A percentile compares a stretch with the other conserved stretches of the same genome.
Evolutionary conservation across 1,284 basidiomycete species (phyloP).

Genomic region (Agroathelia rolfsii): DNA sequence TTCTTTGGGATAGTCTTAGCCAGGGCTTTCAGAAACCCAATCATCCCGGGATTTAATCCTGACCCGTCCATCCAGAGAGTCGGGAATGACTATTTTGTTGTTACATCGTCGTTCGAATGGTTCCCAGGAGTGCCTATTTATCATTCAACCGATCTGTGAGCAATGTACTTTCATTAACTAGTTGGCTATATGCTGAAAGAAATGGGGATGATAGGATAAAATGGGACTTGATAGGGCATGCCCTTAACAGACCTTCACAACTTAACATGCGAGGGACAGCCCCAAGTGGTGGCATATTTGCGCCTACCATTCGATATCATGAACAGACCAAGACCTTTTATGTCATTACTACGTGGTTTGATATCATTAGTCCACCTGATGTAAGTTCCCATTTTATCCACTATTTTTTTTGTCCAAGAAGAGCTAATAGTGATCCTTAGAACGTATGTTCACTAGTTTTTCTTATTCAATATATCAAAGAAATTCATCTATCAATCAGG

Average conservation of each 20-base stretch:
- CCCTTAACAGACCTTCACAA: constrained; percentile 10
- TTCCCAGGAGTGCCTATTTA: constrained; percentile 12
- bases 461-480: too few species aligned
- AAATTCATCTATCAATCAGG: too few species aligned
- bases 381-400: constrained; percentile 2
- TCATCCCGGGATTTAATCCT: constrained; percentile 8
- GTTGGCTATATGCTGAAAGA: neutral
- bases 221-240: constrained; percentile 11
- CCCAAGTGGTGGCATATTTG: constrained; percentile 10
- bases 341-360: constrained; percentile 9
- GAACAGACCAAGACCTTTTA: constrained; percentile 9
- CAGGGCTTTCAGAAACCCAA: neutral
- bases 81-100: constrained; percentile 11
- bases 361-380: constrained; percentile 10
- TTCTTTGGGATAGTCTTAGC: constrained; percentile 1
- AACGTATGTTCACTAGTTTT: too few species aligned
- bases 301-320: constrained; percentile 9
- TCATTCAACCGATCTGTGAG: constrained; percentile 10
- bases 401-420: too few species aligned
- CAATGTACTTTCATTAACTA: neutral
- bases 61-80: constrained; percentile 10
- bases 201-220: constrained; percentile 6
- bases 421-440: too few species aligned
- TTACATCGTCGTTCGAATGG: constrained; percentile 11
- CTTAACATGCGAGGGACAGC: constrained; percentile 11